A percentile compares a stretch with the other conserved stretches of the same genome.
Conservation (phyloP, 371 early-diverging fungal genomes). For the Zopfochytrium polystomum region DNA sequence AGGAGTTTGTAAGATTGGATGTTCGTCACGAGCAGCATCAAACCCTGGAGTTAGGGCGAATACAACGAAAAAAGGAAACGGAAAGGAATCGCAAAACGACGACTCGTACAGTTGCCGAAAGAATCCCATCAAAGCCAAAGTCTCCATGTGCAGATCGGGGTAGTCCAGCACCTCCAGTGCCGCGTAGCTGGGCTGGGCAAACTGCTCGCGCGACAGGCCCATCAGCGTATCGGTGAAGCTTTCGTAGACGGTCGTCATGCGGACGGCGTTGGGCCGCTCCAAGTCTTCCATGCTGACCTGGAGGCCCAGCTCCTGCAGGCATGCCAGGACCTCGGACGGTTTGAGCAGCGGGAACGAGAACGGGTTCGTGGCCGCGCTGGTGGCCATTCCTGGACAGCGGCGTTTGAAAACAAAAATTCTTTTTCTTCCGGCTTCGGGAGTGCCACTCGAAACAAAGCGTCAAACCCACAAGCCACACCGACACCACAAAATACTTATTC, state of each 20-base stretch:
- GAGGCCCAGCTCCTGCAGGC: slow-evolving; percentile 62
- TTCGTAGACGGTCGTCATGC: slow-evolving; percentile 59
- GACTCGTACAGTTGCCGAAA: slow-evolving; percentile 37
- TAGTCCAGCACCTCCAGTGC: slow-evolving; percentile 53
- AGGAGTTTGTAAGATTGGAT: too few species aligned
- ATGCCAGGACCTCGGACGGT: slow-evolving; percentile 57
- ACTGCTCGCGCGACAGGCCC: slow-evolving; percentile 53
- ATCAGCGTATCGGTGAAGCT: slow-evolving; percentile 55
- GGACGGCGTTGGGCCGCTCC: slow-evolving; percentile 54
- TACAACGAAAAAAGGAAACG: not conserved
- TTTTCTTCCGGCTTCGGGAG: too few species aligned
- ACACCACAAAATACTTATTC: not conserved
- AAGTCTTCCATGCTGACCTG: slow-evolving; percentile 62
- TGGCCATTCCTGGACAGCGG: too few species aligned
- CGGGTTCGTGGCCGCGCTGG: not conserved
- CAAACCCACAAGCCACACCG: not conserved
- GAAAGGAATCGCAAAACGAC: not conserved
- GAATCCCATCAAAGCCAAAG: slow-evolving; percentile 40
- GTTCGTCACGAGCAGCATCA: too few species aligned
- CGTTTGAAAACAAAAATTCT: too few species aligned
- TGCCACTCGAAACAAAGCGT: too few species aligned
- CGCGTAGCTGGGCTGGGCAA: slow-evolving; percentile 40
- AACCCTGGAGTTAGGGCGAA: too few species aligned
- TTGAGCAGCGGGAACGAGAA: slow-evolving; percentile 57
- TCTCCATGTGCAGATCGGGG: slow-evolving; percentile 50